Evolutionary conservation across 192 early-diverging fungal genomes (phyloP).

Genomic region (Anaeromyces robustus): DNA sequence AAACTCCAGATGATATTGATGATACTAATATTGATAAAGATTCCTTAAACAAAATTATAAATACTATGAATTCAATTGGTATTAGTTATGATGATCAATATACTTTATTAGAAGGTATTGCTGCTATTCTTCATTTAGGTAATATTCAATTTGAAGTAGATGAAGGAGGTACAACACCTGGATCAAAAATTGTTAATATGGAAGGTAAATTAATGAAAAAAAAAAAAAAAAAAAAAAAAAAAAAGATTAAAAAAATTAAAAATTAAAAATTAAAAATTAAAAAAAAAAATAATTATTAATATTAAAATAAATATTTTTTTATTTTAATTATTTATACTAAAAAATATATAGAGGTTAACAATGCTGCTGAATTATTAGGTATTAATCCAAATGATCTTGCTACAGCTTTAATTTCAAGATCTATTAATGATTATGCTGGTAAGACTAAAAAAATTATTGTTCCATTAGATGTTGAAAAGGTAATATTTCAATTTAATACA

Average conservation of each 20-base stretch:
- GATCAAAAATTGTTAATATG: background rate
- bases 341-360: conserved; percentile 34
- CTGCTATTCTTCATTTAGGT: conserved; percentile 89
- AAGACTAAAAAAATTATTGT: conserved; percentile 41
- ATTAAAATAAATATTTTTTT: no score
- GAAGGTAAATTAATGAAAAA: background rate
- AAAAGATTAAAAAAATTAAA: no score
- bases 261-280: no score
- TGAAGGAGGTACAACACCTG: background rate
- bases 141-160: conserved; percentile 64
- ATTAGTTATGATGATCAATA: conserved; percentile 64
- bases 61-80: background rate
- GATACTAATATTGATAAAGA: conserved; percentile 81
- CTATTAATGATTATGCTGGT: conserved; percentile 1
- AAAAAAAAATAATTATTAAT: no score
- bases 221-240: background rate
- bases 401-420: conserved; percentile 36
- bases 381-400: conserved; percentile 53
- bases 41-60: conserved; percentile 51
- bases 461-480: conserved; percentile 64
- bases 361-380: conserved; percentile 68
- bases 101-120: conserved; percentile 70
- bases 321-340: background rate
- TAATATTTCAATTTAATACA: no score
- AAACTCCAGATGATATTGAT: conserved; percentile 33